Conservation (phyloP, 768 basidiomycete species). For the Boletus subparvulus region DNA sequence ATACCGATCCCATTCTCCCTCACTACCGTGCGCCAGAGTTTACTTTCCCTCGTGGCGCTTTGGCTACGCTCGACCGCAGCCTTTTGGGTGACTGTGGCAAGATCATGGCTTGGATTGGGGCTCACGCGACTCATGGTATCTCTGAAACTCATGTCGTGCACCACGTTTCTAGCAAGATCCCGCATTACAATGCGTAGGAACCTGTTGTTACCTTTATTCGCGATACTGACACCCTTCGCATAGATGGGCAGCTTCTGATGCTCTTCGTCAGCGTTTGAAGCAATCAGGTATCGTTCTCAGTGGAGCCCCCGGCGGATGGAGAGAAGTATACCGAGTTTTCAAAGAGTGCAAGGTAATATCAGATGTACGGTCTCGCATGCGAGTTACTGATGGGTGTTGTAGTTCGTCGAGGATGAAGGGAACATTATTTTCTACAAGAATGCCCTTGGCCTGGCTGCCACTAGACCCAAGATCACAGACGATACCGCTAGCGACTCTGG, state of each 20-base stretch:
- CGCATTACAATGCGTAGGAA: constrained; percentile 84
- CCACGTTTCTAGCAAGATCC: constrained; percentile 93
- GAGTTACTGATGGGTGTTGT: background rate
- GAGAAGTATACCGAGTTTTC: constrained; percentile 75
- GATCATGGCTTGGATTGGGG: constrained; percentile 83
- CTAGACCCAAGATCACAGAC: constrained; percentile 65
- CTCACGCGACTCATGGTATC: constrained; percentile 84
- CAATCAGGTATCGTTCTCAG: constrained; percentile 60
- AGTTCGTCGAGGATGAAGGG: constrained; percentile 94
- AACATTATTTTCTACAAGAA: constrained; percentile 93
- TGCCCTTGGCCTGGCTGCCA: constrained; percentile 70
- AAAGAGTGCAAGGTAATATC: constrained; percentile 66
- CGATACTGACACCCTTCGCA: background rate
- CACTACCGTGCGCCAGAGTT: constrained; percentile 90
- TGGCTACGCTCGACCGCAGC: constrained; percentile 85
- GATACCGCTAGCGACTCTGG: constrained; percentile 63
- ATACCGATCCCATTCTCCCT: constrained; percentile 93
- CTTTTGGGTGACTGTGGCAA: constrained; percentile 76
- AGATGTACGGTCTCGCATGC: background rate
- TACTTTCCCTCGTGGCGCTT: constrained; percentile 92
- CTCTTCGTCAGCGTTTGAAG: constrained; percentile 72
- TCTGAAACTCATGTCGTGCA: constrained; percentile 93
- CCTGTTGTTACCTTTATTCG: background rate
- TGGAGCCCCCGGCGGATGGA: constrained; percentile 77
- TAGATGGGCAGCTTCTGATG: constrained; percentile 88